Evolutionary conservation across 345 rosid species (phyloP).

Genomic region (Citrus trifoliata): DNA sequence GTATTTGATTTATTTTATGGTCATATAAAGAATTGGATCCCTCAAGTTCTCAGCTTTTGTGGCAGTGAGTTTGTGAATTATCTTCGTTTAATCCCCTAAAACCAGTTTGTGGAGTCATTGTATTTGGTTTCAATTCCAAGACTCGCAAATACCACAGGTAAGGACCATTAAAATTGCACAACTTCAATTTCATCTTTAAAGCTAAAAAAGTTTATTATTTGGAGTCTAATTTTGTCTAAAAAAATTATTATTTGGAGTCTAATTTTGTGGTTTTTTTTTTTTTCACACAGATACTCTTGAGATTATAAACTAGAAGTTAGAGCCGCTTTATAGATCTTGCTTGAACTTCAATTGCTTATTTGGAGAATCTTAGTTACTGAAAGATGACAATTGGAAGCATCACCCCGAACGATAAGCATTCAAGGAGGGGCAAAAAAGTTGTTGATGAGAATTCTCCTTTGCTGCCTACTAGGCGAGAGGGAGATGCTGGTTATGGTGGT

Average conservation of each 20-base stretch:
- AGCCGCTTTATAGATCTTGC: conserved; percentile 7
- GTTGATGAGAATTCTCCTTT: conserved; percentile 55
- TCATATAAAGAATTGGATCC: neutral
- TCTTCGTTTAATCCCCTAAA: neutral
- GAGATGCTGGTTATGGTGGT: conserved; percentile 47
- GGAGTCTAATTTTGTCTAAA: neutral
- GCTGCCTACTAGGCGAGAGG: conserved; percentile 44
- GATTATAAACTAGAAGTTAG: neutral
- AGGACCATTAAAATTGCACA: neutral
- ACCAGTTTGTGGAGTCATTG: neutral
- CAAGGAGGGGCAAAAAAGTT: conserved; percentile 34
- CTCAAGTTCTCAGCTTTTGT: neutral
- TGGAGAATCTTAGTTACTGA: conserved; percentile 12
- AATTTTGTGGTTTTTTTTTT: neutral
- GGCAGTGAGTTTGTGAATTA: neutral
- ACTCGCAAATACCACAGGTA: conserved; percentile 3
- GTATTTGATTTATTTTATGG: neutral
- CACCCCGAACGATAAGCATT: conserved; percentile 44
- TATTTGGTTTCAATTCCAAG: neutral
- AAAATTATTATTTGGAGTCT: neutral
- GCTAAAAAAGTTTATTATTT: neutral
- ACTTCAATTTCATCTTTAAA: neutral
- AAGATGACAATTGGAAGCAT: conserved; percentile 53
- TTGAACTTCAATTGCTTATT: conserved; percentile 1
- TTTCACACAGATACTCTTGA: neutral